phyloP scores from a whole-genome alignment of 2,329 filamentous ascomycete genomes.

The Colletotrichum spaethianum region DNA sequence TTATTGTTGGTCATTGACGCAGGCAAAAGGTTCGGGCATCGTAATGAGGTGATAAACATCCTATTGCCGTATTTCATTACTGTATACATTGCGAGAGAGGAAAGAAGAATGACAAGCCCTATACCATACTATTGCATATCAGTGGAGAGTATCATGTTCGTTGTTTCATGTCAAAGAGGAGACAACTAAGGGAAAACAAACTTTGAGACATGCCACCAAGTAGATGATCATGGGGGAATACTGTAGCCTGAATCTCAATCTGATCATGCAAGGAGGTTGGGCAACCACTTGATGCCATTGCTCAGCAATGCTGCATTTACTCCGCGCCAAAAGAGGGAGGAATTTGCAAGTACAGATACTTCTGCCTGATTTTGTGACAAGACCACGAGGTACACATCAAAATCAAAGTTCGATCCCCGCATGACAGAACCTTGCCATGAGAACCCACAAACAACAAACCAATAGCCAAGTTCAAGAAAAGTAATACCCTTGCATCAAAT shows the following conservation, averaged over 20 bases:
- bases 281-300: background rate
- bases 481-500: slow-evolving; percentile 1
- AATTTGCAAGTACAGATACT: too few species aligned
- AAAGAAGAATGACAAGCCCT: too few species aligned
- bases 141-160: too few species aligned
- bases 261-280: background rate
- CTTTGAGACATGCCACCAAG: background rate
- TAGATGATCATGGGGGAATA: background rate
- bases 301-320: background rate
- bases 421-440: background rate
- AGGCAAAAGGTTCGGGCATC: too few species aligned
- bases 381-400: background rate
- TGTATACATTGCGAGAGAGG: too few species aligned
- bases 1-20: too few species aligned
- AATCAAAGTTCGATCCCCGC: background rate
- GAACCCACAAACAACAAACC: background rate
- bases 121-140: too few species aligned
- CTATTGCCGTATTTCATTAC: too few species aligned
- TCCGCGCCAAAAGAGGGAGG: background rate
- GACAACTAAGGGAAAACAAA: too few species aligned
- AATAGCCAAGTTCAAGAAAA: background rate
- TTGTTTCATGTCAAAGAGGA: too few species aligned
- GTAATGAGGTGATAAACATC: too few species aligned
- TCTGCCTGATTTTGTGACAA: background rate
- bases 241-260: background rate